These are phyloP conservation scores for Excoecaria cochinchinensis DNA, from an alignment of 345 rosid genomes.

Conservation along the genomic window DNA sequence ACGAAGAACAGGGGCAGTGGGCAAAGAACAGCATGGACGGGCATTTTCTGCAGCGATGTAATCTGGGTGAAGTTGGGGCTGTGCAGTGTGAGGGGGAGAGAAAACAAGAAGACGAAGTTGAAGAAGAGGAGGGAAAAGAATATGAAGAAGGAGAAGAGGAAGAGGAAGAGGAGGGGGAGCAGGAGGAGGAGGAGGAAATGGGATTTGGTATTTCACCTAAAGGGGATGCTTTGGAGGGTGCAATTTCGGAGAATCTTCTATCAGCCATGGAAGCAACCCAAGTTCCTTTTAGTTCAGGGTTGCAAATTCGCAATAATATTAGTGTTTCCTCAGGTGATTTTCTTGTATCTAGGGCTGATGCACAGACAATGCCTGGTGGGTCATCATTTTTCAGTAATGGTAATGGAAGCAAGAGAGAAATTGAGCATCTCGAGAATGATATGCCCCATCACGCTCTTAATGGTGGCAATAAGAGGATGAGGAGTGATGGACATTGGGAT, in stretches of 20 bases:
- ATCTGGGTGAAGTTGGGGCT: conserved; percentile 17
- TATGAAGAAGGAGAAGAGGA: conserved; percentile 36
- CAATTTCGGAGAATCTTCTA: conserved; percentile 56
- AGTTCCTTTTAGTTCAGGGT: conserved; percentile 48
- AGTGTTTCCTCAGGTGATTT: conserved; percentile 51
- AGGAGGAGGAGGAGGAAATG: conserved; percentile 36
- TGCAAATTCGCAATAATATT: conserved; percentile 45
- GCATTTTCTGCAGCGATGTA: conserved; percentile 48
- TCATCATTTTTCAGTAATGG: conserved; percentile 48
- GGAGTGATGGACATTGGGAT: conserved; percentile 56
- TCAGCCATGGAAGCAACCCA: conserved; percentile 58
- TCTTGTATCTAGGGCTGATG: conserved; percentile 52
- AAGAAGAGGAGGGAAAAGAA: conserved; percentile 32
- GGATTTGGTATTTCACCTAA: conserved; percentile 49
- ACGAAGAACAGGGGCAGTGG: conserved; percentile 40
- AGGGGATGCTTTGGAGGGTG: conserved; percentile 43
- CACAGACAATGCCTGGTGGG: conserved; percentile 48
- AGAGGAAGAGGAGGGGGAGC: conserved; percentile 41
- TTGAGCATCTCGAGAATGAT: conserved; percentile 49
- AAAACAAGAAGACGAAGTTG: conserved; percentile 27
- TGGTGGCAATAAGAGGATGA: conserved; percentile 63
- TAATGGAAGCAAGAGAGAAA: conserved; percentile 54
- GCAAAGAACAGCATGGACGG: conserved; percentile 33
- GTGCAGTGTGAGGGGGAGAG: conserved; percentile 21
- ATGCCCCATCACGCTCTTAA: conserved; percentile 45